phyloP scores from a whole-genome alignment of 331 rosid genomes.

The Spiraea crenata region DNA sequence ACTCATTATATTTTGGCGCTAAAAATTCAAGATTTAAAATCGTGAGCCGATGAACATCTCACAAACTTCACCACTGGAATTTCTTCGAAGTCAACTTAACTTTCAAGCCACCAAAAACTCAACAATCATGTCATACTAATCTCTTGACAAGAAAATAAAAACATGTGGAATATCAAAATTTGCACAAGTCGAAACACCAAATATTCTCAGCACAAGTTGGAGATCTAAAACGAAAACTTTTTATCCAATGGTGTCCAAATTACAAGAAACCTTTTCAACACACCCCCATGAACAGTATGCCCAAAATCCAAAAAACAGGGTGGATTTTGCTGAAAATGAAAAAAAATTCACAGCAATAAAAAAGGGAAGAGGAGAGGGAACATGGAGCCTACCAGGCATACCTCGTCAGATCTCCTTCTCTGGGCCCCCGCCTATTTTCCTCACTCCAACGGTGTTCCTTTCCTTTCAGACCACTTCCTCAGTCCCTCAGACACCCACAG shows the following conservation, averaged over 20 bases:
- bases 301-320: slow-evolving; percentile 29
- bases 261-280: neutral
- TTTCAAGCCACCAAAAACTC: too few species aligned
- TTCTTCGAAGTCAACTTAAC: too few species aligned
- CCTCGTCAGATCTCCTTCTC: slow-evolving; percentile 62
- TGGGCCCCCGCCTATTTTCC: slow-evolving; percentile 54
- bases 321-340: slow-evolving; percentile 18
- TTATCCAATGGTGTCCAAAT: neutral
- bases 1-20: too few species aligned
- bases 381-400: slow-evolving; percentile 68
- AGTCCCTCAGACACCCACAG: slow-evolving; percentile 35
- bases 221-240: neutral
- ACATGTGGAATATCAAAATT: too few species aligned
- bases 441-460: slow-evolving; percentile 49
- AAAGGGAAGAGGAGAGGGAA: neutral
- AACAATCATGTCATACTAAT: too few species aligned
- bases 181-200: too few species aligned
- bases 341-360: slow-evolving; percentile 3
- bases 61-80: too few species aligned
- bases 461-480: slow-evolving; percentile 44
- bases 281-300: slow-evolving; percentile 10
- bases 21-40: too few species aligned
- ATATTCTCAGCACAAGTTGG: too few species aligned
- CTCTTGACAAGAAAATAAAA: too few species aligned
- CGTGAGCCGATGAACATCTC: too few species aligned